Evolutionary conservation across 257 asterid genomes (phyloP).

Genomic region (Misopates orontium): DNA sequence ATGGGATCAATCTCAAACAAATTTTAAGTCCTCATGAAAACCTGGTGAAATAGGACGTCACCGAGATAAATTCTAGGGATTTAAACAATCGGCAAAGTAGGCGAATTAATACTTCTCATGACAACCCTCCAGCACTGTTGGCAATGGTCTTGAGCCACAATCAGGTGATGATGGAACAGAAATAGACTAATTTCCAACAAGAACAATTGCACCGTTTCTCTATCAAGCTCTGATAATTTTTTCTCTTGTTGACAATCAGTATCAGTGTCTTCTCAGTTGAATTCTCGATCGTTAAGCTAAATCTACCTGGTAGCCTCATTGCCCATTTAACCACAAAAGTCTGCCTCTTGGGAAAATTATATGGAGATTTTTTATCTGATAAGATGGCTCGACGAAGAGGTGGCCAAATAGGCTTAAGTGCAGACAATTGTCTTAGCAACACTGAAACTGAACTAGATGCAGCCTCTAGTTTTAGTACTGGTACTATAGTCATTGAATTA

Average conservation of each 20-base stretch:
- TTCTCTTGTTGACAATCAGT: constrained; percentile 30
- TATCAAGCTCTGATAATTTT: constrained; percentile 41
- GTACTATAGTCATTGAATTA: too few species aligned
- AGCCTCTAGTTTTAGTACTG: too few species aligned
- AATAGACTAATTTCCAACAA: too few species aligned
- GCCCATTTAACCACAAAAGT: constrained; percentile 92
- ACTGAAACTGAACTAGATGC: constrained; percentile 54
- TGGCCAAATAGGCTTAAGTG: constrained; percentile 86
- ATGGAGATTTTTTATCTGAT: constrained; percentile 34
- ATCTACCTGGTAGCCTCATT: constrained; percentile 69
- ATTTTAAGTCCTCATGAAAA: too few species aligned
- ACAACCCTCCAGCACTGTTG: constrained; percentile 69
- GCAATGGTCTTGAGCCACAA: too few species aligned
- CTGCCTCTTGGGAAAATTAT: constrained; percentile 39
- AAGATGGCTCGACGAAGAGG: constrained; percentile 65
- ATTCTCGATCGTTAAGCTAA: constrained; percentile 45
- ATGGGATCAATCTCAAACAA: too few species aligned
- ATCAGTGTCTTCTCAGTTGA: constrained; percentile 34
- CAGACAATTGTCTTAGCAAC: constrained; percentile 60
- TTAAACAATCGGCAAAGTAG: constrained; percentile 79
- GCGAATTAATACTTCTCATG: constrained; percentile 80
- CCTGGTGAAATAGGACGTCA: too few species aligned
- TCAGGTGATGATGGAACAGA: too few species aligned
- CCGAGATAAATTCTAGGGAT: constrained; percentile 61
- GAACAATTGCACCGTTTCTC: constrained; percentile 75